Base-by-base conservation (phyloP, 805 yeast species). In the Ogataea allantospora region DNA sequence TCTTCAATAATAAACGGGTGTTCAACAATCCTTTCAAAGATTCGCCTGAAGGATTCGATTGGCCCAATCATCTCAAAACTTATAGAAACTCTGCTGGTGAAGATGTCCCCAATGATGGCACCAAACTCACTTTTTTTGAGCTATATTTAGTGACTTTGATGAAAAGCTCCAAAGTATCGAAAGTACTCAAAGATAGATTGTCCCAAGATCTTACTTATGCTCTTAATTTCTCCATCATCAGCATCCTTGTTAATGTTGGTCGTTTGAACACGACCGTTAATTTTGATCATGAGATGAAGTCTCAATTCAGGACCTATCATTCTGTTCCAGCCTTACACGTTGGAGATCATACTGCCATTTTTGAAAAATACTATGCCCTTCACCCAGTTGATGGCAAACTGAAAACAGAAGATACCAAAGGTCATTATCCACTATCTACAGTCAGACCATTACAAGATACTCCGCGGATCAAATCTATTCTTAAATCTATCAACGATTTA, bases 231-330 rank as follows among this genome's bases (percentile, higher is more conserved):
- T 51, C 58, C 7, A 55, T 62, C 8, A 50, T 63, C 15, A 88
- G 96, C 47, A 63, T 91, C 25, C 68, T 91, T 43, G 97, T 91
- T 12, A 91, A 91, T 56, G 78, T 89, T 38, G 98, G 98, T 7
- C 71, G 97, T 45, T 78, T 91, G 79, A 91, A 91, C 66, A 91
- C 99, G 2, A 91, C 98, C 2, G 81, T 91, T 35, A 91, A 91
- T 63, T 84, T 91, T 57, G 95, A 88, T 40, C 87, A 95, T 15
- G 97, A 88, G 55, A 91, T 91, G 98, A 82, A 88, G 51, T 87
- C 96, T 0, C 91, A 88, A 48, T 70, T 91, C 46, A 72, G 99
- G 54, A 89, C 97, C 0, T 91, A 85, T 57, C 97, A 91, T 63
- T 84, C 95, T 9, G 87, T 91, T 22, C 99, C 99, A 1, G 78